A percentile compares a stretch with the other conserved stretches of the same genome.
These are phyloP conservation scores for Apostasia shenzhenica DNA, from an alignment of 106 monocot species.

Conservation along the genomic window DNA sequence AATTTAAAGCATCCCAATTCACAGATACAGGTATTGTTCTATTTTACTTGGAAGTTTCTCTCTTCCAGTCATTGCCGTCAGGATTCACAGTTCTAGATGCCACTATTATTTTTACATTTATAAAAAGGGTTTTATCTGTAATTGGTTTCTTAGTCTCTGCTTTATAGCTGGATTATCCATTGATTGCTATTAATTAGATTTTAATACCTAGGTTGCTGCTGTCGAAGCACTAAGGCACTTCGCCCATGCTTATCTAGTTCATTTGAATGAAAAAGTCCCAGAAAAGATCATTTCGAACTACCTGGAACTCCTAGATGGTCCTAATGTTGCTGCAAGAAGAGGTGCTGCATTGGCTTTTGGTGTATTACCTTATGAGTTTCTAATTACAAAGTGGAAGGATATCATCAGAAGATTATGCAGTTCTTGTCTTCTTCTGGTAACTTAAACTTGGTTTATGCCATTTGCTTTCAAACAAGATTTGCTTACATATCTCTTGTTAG, in stretches of 20 bases:
- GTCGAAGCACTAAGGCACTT: constrained; percentile 81
- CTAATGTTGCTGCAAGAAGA: constrained; percentile 96
- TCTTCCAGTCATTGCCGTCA: not conserved
- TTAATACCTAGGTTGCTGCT: constrained; percentile 60
- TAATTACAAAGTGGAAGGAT: constrained; percentile 45
- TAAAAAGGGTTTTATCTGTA: not conserved
- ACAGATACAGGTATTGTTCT: constrained; percentile 76
- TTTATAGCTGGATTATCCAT: not conserved
- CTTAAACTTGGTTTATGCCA: not conserved
- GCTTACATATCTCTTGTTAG: not conserved
- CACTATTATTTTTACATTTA: not conserved
- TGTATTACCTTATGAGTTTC: constrained; percentile 60
- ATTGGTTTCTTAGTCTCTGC: not conserved
- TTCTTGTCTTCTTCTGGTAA: constrained; percentile 76
- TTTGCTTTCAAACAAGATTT: not conserved
- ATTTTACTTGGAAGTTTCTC: not conserved
- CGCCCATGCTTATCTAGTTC: constrained; percentile 56
- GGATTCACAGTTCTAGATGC: not conserved
- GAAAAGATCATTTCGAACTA: constrained; percentile 44
- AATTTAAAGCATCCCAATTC: constrained; percentile 93
- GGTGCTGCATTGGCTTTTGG: constrained; percentile 91
- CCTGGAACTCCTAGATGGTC: constrained; percentile 68
- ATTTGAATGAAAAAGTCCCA: constrained; percentile 30
- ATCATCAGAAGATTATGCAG: constrained; percentile 55
- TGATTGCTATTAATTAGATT: not conserved